These are phyloP conservation scores for Phialocephala sp. DNA, from an alignment of 2,329 filamentous ascomycete genomes.

Conservation along the genomic window DNA sequence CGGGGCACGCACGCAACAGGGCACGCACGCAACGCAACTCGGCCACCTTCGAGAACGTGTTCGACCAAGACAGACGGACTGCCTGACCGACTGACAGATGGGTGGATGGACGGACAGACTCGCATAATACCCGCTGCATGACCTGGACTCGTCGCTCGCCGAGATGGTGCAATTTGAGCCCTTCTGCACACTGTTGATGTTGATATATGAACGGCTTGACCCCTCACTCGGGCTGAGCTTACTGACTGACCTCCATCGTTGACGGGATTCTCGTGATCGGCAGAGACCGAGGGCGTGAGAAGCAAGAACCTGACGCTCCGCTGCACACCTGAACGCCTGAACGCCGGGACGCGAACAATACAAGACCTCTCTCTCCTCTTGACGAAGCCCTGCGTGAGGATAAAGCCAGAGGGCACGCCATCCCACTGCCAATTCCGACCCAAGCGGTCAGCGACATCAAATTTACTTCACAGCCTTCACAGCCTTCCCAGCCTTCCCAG, in stretches of 20 bases:
- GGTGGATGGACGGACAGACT: too few species aligned
- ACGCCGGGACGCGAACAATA: too few species aligned
- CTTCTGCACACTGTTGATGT: neutral
- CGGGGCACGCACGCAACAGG: too few species aligned
- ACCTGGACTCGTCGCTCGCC: neutral
- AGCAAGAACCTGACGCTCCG: neutral
- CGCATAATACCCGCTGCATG: slow-evolving; percentile 5
- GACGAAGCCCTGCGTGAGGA: neutral
- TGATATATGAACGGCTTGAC: neutral
- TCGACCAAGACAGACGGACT: neutral
- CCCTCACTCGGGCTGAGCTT: neutral
- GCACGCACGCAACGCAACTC: too few species aligned
- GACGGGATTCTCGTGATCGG: neutral
- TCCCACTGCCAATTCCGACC: neutral
- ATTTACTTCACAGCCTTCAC: neutral
- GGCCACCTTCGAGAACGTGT: neutral
- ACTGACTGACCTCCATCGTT: neutral
- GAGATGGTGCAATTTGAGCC: slow-evolving; percentile 1
- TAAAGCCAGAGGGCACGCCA: slow-evolving; percentile 9
- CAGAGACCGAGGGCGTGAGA: neutral
- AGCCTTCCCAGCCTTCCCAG: neutral
- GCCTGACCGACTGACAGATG: too few species aligned
- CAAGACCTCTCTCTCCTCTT: neutral
- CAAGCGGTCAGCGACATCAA: slow-evolving; percentile 1
- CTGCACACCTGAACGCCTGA: neutral